phyloP scores from a whole-genome alignment of 768 basidiomycete species.

The Suillus brevipes region DNA sequence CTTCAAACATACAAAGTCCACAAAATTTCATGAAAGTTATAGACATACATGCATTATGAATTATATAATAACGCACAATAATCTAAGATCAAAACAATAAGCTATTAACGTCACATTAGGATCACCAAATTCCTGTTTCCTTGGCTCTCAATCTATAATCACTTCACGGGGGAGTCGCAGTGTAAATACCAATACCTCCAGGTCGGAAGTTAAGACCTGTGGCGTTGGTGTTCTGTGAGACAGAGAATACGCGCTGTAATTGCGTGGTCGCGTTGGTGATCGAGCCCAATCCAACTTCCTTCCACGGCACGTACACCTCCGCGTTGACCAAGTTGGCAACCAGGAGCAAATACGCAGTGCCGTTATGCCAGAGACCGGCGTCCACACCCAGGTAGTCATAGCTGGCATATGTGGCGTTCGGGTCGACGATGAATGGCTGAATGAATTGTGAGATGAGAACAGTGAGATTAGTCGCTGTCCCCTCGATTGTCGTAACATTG shows the following conservation, averaged over 20 bases:
- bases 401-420: slow-evolving; percentile 6
- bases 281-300: slow-evolving; percentile 15
- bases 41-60: neutral
- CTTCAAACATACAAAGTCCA: neutral
- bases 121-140: no score
- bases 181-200: slow-evolving; percentile 26
- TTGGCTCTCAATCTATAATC: neutral
- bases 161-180: slow-evolving; percentile 7
- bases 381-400: slow-evolving; percentile 25
- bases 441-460: slow-evolving; percentile 7
- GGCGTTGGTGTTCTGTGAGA: slow-evolving; percentile 14
- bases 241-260: slow-evolving; percentile 18
- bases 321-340: slow-evolving; percentile 13
- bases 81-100: neutral
- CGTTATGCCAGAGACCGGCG: slow-evolving; percentile 22
- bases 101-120: neutral
- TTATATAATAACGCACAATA: neutral
- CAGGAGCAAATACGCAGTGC: slow-evolving; percentile 25
- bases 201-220: slow-evolving; percentile 22
- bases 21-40: neutral
- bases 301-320: slow-evolving; percentile 18
- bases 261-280: slow-evolving; percentile 21
- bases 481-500: slow-evolving; percentile 25
- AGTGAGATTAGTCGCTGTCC: slow-evolving; percentile 14
- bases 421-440: slow-evolving; percentile 24